Percentiles rank a stretch among this genome's conserved stretches.
phyloP scores from a whole-genome alignment of 345 rosid genomes.

The Tarenaya hassleriana region DNA sequence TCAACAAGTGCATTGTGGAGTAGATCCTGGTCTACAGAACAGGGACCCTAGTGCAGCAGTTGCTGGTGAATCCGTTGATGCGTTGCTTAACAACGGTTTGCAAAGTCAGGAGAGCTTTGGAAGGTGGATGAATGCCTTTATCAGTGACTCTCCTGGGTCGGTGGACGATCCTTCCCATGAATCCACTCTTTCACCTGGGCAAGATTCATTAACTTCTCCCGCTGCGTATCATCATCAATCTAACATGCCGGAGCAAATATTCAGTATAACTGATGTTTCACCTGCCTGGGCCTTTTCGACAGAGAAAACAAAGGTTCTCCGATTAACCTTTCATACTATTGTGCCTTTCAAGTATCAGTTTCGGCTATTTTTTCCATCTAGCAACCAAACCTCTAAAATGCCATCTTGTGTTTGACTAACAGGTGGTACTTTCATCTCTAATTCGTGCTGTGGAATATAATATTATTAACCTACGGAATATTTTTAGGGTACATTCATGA shows the following conservation, averaged over 20 bases:
- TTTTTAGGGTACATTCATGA: too few species aligned
- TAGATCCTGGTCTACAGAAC: too few species aligned
- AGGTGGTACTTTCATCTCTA: too few species aligned
- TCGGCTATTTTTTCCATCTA: not conserved
- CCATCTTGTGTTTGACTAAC: too few species aligned
- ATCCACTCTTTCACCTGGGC: slow-evolving; percentile 39
- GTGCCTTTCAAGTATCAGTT: not conserved
- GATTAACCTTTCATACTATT: not conserved
- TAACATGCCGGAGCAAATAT: slow-evolving; percentile 44
- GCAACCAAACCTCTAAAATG: not conserved
- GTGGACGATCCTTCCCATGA: slow-evolving; percentile 39
- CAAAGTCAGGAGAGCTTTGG: slow-evolving; percentile 86
- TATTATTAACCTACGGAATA: too few species aligned
- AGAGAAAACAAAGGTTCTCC: slow-evolving; percentile 75
- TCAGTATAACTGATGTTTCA: slow-evolving; percentile 71
- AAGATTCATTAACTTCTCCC: slow-evolving; percentile 39
- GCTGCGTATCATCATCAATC: slow-evolving; percentile 31
- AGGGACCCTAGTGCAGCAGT: slow-evolving; percentile 27
- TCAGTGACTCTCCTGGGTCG: slow-evolving; percentile 46
- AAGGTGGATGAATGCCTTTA: slow-evolving; percentile 60
- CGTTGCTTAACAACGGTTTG: slow-evolving; percentile 43
- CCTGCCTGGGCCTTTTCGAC: slow-evolving; percentile 76
- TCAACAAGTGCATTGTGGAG: too few species aligned
- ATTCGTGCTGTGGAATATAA: too few species aligned
- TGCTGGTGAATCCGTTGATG: slow-evolving; percentile 37